These are phyloP conservation scores for Blepharisma stoltei DNA, from an alignment of 73 alveolate species.

Conservation along the genomic window DNA sequence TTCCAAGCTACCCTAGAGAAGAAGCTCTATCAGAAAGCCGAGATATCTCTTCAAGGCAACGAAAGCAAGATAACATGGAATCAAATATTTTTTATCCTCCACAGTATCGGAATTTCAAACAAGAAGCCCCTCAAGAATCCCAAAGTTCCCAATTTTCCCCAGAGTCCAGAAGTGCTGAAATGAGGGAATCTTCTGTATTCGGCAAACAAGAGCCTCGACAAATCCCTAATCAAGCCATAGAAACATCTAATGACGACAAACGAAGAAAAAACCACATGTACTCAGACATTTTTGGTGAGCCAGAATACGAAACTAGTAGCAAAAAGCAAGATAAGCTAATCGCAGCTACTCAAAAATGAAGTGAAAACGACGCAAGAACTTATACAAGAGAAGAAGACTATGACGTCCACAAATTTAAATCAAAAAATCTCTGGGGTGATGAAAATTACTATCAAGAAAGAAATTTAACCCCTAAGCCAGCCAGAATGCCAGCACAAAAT, in stretches of 20 bases:
- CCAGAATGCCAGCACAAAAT: background rate
- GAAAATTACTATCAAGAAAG: no score
- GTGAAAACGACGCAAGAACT: no score
- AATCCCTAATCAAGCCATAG: background rate
- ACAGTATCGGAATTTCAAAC: background rate
- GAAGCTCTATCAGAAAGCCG: background rate
- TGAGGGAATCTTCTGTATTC: background rate
- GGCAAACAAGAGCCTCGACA: background rate
- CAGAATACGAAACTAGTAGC: background rate
- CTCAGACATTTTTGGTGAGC: conserved; percentile 11
- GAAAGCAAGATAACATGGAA: background rate
- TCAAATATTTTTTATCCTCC: background rate
- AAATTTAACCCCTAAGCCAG: background rate
- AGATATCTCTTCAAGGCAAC: background rate
- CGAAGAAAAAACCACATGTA: conserved; percentile 1
- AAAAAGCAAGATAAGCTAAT: background rate
- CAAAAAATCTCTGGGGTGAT: background rate
- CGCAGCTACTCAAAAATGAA: background rate
- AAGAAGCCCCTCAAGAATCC: background rate
- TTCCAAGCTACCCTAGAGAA: background rate
- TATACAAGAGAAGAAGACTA: background rate
- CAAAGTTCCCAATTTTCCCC: background rate
- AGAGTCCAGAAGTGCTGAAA: background rate
- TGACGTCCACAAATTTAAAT: background rate
- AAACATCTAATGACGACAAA: background rate